Evolutionary conservation across 2,329 filamentous ascomycete genomes (phyloP), one percentile per base, ranked within the genome.

Genomic region (Neospermospora avenae): DNA sequence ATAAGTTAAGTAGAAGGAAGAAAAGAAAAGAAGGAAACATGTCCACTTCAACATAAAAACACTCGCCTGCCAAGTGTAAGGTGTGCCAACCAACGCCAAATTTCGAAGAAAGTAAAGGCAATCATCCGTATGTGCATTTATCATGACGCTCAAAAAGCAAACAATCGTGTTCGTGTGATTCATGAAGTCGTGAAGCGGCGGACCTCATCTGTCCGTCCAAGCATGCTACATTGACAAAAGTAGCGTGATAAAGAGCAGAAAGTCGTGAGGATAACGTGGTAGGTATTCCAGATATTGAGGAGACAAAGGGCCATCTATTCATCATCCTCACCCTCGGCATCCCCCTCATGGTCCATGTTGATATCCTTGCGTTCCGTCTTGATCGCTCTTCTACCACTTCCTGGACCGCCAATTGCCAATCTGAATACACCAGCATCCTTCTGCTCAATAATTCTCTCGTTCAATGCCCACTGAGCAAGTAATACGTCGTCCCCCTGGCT

Each of bases 311-410:
- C n/a, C 8, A 20, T 2, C 8, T 5, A 11, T 22, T 51, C 20
- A 16, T 58, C 56, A 48, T 52, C 56, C 37, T 64, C 62, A 39
- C 57, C 34, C 55, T 64, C 62, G n/a, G 55, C 62, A 49, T 64
- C 62, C 6, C 42, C 59, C 45, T 64, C 62, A 1, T 44, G 59
- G 22, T 56, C 41, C 22, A 7, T 18, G n/a, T 35, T 22, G 49
- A 20, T 24, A 11, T 42, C 28, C 25, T n/a, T 18, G 31, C 24
- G 16, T 31, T 20, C 42, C 18, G 6, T 35, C 18, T 20, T 35
- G 5, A 34, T 42, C 2, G 41, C 28, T 14, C 24, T 7, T 18
- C 41, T 22, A 35, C 53, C 34, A 28, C 25, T 22, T 6, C n/a
- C 34, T 18, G 3, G 22, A 49, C 35, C n/a, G 14, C 45, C 45